Percentiles rank a stretch among this genome's conserved stretches.
Evolutionary conservation across 345 rosid genomes (phyloP).

Genomic region (Salix dunnii): DNA sequence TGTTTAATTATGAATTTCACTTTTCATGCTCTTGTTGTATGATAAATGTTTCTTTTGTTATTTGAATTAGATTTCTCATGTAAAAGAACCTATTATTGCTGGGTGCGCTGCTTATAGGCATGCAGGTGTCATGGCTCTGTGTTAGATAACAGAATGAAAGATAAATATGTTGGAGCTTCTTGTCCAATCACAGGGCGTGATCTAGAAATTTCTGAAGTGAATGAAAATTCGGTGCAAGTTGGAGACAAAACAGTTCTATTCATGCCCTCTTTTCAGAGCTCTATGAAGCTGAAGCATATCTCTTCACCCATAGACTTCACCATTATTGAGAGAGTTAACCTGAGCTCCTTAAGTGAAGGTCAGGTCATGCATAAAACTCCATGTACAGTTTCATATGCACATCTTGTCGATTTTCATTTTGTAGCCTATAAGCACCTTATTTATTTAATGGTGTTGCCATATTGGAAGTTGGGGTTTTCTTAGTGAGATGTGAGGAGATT

Average conservation of each 20-base stretch:
- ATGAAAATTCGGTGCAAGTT: slow-evolving; percentile 57
- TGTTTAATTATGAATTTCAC: slow-evolving; percentile 22
- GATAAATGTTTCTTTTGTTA: background rate
- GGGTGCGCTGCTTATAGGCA: slow-evolving; percentile 40
- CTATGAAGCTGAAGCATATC: slow-evolving; percentile 40
- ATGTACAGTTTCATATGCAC: background rate
- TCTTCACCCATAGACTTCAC: slow-evolving; percentile 54
- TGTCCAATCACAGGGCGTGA: slow-evolving; percentile 52
- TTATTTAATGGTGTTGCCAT: slow-evolving; percentile 10
- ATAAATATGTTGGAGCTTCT: slow-evolving; percentile 29
- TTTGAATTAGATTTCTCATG: background rate
- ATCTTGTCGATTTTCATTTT: background rate
- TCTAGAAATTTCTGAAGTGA: slow-evolving; percentile 46
- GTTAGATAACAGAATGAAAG: slow-evolving; percentile 32
- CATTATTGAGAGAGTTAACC: slow-evolving; percentile 63
- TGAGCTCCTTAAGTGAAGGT: slow-evolving; percentile 78
- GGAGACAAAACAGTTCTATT: slow-evolving; percentile 55
- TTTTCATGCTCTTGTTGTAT: background rate
- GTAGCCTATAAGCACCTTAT: background rate
- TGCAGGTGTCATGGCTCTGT: slow-evolving; percentile 73
- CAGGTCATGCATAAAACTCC: slow-evolving; percentile 12
- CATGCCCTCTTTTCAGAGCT: slow-evolving; percentile 52
- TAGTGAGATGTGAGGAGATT: background rate
- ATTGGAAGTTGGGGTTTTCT: slow-evolving; percentile 1
- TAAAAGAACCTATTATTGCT: background rate